Conservation (phyloP, 768 basidiomycete species). For the Rhodocollybia butyracea region DNA sequence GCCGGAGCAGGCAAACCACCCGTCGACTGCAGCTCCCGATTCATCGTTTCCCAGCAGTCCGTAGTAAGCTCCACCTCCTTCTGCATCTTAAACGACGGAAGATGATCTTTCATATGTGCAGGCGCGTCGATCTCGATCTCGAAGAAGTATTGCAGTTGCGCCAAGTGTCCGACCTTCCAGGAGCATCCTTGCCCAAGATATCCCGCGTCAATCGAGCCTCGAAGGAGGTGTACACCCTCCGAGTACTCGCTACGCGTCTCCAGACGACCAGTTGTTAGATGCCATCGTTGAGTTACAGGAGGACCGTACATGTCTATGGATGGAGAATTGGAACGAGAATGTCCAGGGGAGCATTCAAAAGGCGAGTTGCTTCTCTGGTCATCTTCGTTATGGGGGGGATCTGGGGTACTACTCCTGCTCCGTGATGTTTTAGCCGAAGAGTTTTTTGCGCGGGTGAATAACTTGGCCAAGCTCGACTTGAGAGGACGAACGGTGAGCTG, state of each 20-base stretch:
- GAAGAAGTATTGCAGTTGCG: background rate
- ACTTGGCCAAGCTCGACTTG: background rate
- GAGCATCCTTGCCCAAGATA: constrained; percentile 5
- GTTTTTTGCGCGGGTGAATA: background rate
- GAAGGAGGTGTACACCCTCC: constrained; percentile 3
- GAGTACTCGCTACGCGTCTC: constrained; percentile 8
- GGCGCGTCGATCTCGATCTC: constrained; percentile 12
- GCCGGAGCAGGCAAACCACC: constrained; percentile 28
- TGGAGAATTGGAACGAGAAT: background rate
- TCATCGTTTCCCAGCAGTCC: constrained; percentile 26
- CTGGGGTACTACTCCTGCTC: background rate
- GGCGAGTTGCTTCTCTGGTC: background rate
- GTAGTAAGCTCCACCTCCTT: constrained; percentile 25
- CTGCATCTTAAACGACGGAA: constrained; percentile 24
- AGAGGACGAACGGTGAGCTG: constrained; percentile 1
- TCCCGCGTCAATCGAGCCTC: background rate
- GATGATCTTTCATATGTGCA: constrained; percentile 14
- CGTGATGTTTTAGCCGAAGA: no score
- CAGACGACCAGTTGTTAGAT: background rate
- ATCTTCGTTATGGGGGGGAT: background rate
- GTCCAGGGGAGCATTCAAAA: no score
- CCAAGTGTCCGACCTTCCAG: background rate
- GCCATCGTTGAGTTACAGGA: background rate
- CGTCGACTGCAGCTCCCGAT: constrained; percentile 22
- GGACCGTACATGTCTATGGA: background rate